Evolutionary conservation across 192 early-diverging fungal species (phyloP).

Genomic region (Gaertneriomyces sp.): DNA sequence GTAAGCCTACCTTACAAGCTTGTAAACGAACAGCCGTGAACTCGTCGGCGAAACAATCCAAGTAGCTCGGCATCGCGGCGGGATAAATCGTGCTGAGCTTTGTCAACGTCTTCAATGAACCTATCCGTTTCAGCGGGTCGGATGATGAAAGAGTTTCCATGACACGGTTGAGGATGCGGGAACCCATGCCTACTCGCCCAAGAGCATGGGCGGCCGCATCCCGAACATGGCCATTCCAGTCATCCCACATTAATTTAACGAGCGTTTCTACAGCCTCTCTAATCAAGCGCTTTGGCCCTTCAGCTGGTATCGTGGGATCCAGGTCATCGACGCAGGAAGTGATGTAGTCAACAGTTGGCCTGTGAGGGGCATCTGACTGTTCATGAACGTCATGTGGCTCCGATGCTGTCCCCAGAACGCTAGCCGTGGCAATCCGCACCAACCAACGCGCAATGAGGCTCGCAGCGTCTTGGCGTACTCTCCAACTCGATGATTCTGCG

Average conservation of each 20-base stretch:
- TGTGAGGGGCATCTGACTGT: not conserved
- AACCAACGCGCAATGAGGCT: slow-evolving; percentile 36
- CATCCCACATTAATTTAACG: slow-evolving; percentile 50
- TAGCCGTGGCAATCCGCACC: not conserved
- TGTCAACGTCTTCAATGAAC: slow-evolving; percentile 40
- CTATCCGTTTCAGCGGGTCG: slow-evolving; percentile 43
- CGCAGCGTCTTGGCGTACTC: slow-evolving; percentile 39
- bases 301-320: not conserved
- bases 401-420: not conserved
- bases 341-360: no score
- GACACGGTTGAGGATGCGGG: slow-evolving; percentile 41
- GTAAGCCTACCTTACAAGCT: slow-evolving; percentile 46
- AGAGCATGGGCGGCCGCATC: slow-evolving; percentile 33
- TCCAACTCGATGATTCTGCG: slow-evolving; percentile 38
- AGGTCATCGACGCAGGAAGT: not conserved
- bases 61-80: slow-evolving; percentile 24
- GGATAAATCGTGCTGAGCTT: slow-evolving; percentile 32
- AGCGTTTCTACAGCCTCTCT: slow-evolving; percentile 35
- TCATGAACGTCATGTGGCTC: not conserved
- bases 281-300: slow-evolving; percentile 11
- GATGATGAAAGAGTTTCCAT: slow-evolving; percentile 26
- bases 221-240: slow-evolving; percentile 45
- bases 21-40: slow-evolving; percentile 44
- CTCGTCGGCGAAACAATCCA: slow-evolving; percentile 41
- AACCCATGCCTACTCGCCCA: slow-evolving; percentile 36